A percentile compares a stretch with the other conserved stretches of the same genome.
Conservation (phyloP, 1,284 basidiomycete genomes). For the Ceratobasidium sp. region DNA sequence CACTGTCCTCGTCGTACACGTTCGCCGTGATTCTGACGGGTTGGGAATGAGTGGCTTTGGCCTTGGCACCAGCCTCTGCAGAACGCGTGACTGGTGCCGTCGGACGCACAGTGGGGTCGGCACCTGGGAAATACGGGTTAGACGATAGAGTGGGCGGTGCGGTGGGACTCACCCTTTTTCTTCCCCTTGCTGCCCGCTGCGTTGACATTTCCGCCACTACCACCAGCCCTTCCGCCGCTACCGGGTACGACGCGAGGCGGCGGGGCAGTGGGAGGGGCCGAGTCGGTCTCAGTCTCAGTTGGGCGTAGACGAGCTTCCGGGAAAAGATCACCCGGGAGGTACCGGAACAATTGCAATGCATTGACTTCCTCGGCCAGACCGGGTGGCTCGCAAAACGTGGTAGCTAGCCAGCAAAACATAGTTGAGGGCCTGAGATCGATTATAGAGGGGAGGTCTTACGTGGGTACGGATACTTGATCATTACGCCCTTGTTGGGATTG, state of each 20-base stretch:
- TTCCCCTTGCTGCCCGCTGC: conserved; percentile 27
- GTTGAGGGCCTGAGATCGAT: neutral
- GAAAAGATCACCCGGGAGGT: conserved; percentile 17
- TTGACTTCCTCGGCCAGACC: conserved; percentile 5
- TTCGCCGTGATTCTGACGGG: neutral
- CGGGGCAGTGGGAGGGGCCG: neutral
- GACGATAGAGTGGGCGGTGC: neutral
- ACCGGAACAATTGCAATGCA: conserved; percentile 17
- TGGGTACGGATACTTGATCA: conserved; percentile 15
- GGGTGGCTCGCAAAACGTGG: conserved; percentile 16
- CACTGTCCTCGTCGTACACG: conserved; percentile 25
- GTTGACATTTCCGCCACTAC: neutral
- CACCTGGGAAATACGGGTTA: neutral
- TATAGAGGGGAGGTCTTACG: neutral
- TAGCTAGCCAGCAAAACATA: neutral
- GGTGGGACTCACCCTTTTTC: conserved; percentile 10
- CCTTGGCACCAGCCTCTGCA: conserved; percentile 22
- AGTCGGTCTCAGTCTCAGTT: neutral
- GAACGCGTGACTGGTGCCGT: conserved; percentile 15
- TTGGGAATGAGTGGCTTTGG: conserved; percentile 12
- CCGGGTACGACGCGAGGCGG: conserved; percentile 31
- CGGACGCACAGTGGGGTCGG: conserved; percentile 19
- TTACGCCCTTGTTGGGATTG: neutral
- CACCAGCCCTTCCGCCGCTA: neutral
- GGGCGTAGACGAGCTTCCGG: conserved; percentile 13